phyloP scores from a whole-genome alignment of 306 rosid species.

The Corylus avellana region DNA sequence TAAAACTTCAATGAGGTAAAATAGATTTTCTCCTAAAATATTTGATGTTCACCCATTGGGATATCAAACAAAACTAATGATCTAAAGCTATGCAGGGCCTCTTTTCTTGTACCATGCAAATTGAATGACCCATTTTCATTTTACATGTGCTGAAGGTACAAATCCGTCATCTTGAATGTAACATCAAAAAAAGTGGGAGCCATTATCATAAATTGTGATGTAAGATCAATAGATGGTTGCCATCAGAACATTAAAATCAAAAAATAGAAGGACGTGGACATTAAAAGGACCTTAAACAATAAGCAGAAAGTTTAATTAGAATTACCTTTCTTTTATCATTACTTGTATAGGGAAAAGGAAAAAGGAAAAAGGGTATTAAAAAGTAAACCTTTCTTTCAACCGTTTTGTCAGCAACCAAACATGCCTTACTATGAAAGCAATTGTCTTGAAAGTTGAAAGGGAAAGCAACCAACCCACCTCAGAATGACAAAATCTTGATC shows the following conservation, averaged over 20 bases:
- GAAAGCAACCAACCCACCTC: constrained; percentile 29
- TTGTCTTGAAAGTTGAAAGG: background rate
- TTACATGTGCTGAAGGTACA: constrained; percentile 1
- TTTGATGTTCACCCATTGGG: background rate
- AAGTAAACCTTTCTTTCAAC: background rate
- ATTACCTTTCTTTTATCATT: background rate
- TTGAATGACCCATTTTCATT: background rate
- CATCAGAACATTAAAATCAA: background rate
- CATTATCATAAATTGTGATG: background rate
- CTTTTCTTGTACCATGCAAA: background rate
- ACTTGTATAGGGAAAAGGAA: background rate
- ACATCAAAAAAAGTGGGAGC: background rate
- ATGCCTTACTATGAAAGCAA: background rate
- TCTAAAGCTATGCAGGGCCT: background rate
- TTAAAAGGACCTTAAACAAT: background rate
- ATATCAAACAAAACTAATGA: background rate
- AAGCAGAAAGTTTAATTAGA: background rate
- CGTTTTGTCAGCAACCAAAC: background rate
- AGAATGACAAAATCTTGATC: constrained; percentile 14
- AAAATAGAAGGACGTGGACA: background rate
- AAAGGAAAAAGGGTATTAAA: background rate
- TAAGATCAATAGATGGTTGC: background rate
- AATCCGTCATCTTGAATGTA: background rate
- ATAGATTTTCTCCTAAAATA: no score
- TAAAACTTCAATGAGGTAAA: no score